Base-by-base conservation (phyloP, 306 rosid genomes). In the Cucurbita argyrosperma region DNA sequence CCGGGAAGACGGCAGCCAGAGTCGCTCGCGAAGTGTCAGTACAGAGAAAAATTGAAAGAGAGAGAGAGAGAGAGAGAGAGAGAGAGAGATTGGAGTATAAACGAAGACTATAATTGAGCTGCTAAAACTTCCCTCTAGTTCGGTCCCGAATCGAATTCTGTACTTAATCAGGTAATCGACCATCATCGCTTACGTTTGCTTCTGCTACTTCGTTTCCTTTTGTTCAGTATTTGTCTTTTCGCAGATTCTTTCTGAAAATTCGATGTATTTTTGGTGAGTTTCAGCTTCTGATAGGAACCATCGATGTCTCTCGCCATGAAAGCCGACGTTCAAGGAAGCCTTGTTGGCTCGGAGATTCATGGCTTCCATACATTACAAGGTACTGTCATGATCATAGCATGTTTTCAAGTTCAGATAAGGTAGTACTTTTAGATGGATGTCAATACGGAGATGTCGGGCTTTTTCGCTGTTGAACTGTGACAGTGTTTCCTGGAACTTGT, bases 351-450 rank as follows among this genome's bases (percentile, higher is more conserved):
- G 9, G 96, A 91, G 67, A 88, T 91, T 65, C 99, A 91, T 88
- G 99, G 99, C 74, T 95, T 95, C 80, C 96, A 83, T 85, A 84
- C 96, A 74, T 68, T 87, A 84, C 92, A 87, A 82, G 97, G 99
- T 87, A 55, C 79, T n/a, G 72, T 35, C 60, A 37, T 53, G 16
- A 10, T 39, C 7, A 4, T 8, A n/a, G 62, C 3, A 26, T 49
- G 49, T 8, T 39, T 55, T 11, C 6, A 45, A 49, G 5, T 53
- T 54, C 53, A 2, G 35, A 51, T 56, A 57, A 69, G 21, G 42
- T 38, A 12, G 71, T 18, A 0, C 3, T 60, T 38, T 9, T 45
- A 38, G 72, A 14, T 49, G 10, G 74, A 21, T 68, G 56, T 68
- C 53, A 43, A 7, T 8, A 6, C 3, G 8, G 23, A 67, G 9